These are phyloP conservation scores for Pyrenochaeta sp. DNA, from an alignment of 2,329 filamentous ascomycete species.

Conservation along the genomic window DNA sequence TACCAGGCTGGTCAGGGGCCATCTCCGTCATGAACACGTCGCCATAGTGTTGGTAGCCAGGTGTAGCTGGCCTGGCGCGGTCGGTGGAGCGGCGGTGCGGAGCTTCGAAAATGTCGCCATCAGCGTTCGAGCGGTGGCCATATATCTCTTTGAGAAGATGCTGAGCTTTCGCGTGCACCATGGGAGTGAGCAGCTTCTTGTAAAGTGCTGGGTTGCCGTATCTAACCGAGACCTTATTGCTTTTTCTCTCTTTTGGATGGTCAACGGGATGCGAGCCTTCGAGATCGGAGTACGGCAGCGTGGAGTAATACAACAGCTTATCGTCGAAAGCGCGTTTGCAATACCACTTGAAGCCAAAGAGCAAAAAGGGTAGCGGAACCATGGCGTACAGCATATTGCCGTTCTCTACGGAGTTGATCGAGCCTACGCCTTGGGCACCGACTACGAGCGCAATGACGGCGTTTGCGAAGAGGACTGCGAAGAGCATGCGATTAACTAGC, in stretches of 20 bases:
- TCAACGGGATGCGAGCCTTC: slow-evolving; percentile 57
- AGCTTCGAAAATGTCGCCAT: slow-evolving; percentile 40
- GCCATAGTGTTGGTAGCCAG: slow-evolving; percentile 68
- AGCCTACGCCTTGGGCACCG: slow-evolving; percentile 68
- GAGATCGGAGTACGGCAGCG: slow-evolving; percentile 59
- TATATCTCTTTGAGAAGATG: slow-evolving; percentile 86
- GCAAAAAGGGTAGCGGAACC: slow-evolving; percentile 77
- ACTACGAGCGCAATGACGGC: slow-evolving; percentile 79
- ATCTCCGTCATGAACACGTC: slow-evolving; percentile 85
- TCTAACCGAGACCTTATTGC: slow-evolving; percentile 73
- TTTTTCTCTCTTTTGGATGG: slow-evolving; percentile 40
- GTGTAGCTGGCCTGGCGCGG: slow-evolving; percentile 56
- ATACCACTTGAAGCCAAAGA: slow-evolving; percentile 85
- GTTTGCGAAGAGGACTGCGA: slow-evolving; percentile 80
- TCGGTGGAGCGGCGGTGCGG: slow-evolving; percentile 38
- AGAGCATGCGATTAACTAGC: slow-evolving; percentile 89
- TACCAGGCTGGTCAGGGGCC: slow-evolving; percentile 64
- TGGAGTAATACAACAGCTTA: slow-evolving; percentile 81
- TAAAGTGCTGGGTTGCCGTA: slow-evolving; percentile 94
- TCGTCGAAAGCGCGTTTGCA: slow-evolving; percentile 79
- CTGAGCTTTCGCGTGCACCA: slow-evolving; percentile 91
- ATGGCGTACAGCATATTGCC: slow-evolving; percentile 71
- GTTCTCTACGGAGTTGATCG: slow-evolving; percentile 50
- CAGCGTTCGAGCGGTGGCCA: slow-evolving; percentile 74
- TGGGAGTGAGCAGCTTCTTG: slow-evolving; percentile 68